These are phyloP conservation scores for Hawksworthiomyces lignivorus DNA, from an alignment of 2,329 filamentous ascomycete genomes.

Conservation along the genomic window DNA sequence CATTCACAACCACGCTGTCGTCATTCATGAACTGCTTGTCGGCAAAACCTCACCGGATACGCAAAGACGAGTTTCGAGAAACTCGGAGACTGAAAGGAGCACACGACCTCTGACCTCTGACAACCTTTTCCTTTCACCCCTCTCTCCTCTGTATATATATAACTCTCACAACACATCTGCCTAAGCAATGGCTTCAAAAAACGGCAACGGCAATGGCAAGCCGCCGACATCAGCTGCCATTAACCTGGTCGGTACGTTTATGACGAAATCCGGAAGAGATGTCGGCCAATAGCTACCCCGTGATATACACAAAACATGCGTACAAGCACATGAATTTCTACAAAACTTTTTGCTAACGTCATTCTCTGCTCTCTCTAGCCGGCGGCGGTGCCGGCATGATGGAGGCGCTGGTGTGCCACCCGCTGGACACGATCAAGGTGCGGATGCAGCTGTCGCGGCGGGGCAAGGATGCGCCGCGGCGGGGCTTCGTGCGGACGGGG, in stretches of 20 bases:
- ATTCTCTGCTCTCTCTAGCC: too few relatives aligned
- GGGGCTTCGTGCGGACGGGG: constrained; percentile 83
- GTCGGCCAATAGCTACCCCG: too few relatives aligned
- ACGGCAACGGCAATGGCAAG: constrained; percentile 49
- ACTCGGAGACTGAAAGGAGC: background rate
- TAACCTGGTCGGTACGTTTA: constrained; percentile 75
- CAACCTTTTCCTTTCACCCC: background rate
- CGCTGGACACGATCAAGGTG: constrained; percentile 95
- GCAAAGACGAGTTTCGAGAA: constrained; percentile 18
- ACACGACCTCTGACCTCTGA: background rate
- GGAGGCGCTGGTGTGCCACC: constrained; percentile 95
- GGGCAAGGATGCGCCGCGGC: constrained; percentile 73
- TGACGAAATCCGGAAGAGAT: too few relatives aligned
- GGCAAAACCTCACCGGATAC: constrained; percentile 17
- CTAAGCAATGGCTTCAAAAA: constrained; percentile 32
- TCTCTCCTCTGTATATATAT: background rate
- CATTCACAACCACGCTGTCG: too few relatives aligned
- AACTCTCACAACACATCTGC: background rate
- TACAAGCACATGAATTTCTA: too few relatives aligned
- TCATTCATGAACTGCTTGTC: constrained; percentile 15
- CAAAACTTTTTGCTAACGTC: constrained; percentile 2
- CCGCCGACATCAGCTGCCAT: constrained; percentile 74
- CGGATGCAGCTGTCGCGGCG: constrained; percentile 96
- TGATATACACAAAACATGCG: too few relatives aligned
- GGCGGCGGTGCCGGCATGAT: constrained; percentile 98